Evolutionary conservation across 345 rosid genomes (phyloP).

Genomic region (Populus deltoides): DNA sequence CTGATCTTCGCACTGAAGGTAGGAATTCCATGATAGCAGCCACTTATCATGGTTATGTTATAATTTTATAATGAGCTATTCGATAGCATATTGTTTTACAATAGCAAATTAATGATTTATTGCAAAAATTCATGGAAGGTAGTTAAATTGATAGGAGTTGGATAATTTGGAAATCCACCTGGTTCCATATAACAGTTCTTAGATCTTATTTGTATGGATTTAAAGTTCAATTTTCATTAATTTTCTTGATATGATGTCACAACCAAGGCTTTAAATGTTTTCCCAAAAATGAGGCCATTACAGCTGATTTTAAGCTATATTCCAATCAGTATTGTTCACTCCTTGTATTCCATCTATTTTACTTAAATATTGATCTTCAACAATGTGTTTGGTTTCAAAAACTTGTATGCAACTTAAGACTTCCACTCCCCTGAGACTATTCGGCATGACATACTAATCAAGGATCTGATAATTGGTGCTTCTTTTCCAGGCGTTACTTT

Average conservation of each 20-base stretch:
- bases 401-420: background rate
- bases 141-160: background rate
- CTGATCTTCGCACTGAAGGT: constrained; percentile 69
- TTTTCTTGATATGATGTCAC: background rate
- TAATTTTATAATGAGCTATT: background rate
- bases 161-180: background rate
- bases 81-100: background rate
- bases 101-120: background rate
- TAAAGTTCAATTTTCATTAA: background rate
- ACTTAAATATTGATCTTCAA: background rate
- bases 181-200: background rate
- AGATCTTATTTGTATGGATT: background rate
- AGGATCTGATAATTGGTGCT: background rate
- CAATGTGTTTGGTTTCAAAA: background rate
- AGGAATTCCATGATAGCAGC: background rate
- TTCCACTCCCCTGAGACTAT: background rate
- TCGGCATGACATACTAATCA: background rate
- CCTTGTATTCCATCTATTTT: background rate
- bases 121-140: background rate
- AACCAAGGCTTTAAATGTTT: background rate
- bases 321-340: background rate
- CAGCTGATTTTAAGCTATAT: background rate
- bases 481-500: constrained; percentile 62
- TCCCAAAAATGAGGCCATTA: background rate
- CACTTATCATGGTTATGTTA: background rate